phyloP scores from a whole-genome alignment of 1,139 yeast genomes.

The Magnusiomyces tetraspermus region DNA sequence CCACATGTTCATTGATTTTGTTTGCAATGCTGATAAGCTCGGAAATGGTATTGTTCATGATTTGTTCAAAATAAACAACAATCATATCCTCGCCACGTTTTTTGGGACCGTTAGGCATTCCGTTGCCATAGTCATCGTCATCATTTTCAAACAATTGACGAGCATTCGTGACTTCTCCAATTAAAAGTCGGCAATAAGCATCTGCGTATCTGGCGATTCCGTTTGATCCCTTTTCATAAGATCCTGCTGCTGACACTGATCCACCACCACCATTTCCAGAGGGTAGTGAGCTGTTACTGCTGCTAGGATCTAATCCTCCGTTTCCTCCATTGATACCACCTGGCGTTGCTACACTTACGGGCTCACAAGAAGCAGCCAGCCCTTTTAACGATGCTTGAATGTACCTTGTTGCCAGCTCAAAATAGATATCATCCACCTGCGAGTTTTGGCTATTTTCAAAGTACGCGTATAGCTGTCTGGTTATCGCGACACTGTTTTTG shows the following conservation, averaged over 20 bases:
- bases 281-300: neutral
- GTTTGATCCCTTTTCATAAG: constrained; percentile 53
- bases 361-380: neutral
- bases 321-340: no score
- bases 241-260: constrained; percentile 27
- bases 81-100: neutral
- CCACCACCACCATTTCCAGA: constrained; percentile 3
- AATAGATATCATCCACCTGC: constrained; percentile 37
- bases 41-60: constrained; percentile 32
- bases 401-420: constrained; percentile 40
- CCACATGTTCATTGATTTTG: constrained; percentile 27
- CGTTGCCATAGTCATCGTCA: constrained; percentile 7
- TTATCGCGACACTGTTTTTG: constrained; percentile 13
- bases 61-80: constrained; percentile 31
- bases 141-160: constrained; percentile 17
- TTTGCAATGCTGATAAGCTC: constrained; percentile 32
- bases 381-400: constrained; percentile 34
- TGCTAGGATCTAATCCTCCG: no score
- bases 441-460: constrained; percentile 28
- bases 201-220: constrained; percentile 50
- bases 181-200: constrained; percentile 41
- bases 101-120: constrained; percentile 5
- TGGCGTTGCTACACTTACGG: neutral
- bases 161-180: constrained; percentile 20
- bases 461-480: constrained; percentile 19